Base-by-base conservation (phyloP, 225 moss, liverwort and hornwort genomes). In the Rhytidiadelphus loreus region DNA sequence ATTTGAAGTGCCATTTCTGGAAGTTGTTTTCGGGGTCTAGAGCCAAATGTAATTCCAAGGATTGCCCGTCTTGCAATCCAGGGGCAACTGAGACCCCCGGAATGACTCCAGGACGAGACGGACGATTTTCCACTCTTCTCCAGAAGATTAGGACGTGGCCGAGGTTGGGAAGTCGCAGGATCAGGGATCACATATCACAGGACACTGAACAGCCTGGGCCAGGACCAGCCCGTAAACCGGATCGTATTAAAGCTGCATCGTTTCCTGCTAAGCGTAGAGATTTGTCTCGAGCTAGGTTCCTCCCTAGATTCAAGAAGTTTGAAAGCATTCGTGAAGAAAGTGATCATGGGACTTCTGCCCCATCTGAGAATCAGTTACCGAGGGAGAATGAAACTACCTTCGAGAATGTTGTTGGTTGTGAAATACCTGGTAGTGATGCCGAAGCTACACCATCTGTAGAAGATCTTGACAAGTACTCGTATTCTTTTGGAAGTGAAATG, bases 141-240 rank as follows among this genome's bases (percentile, higher is more conserved):
- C 91, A 94, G 74, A 94, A 92, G 88, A 92, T 94, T 66, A 91
- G 86, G 80, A 94, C 93, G 75, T 94, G 93, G 93, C 93, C 93
- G 68, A 90, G 88, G 87, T 79, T 94, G 15, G 93, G 93, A 69
- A 94, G 93, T 69, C 90, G 92, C 86, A 94, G 80, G 88, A 92
- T 92, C 20, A 91, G 91, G 80, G 90, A 89, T 62, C 87, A 91
- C 13, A 66, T 48, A 3, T 76, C 91, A 35, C 88, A 85, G 80
- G 88, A 90, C 48, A 55, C 75, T 68, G 85, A 87, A 12, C 88
- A 88, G 81, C 48, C 83, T 43, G 50, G 65, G 11, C 69, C 84
- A 66, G 89, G 86, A 70, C 86, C 39, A 50, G 52, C 72, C 17
- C 77, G 60, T 21, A 88, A 48, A 56, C 84, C 63, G 5, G 63